Evolutionary conservation across 176 grass and related monocot genomes (phyloP), one percentile per base, ranked within the genome.

Genomic region (Miscanthus lutarioriparius): DNA sequence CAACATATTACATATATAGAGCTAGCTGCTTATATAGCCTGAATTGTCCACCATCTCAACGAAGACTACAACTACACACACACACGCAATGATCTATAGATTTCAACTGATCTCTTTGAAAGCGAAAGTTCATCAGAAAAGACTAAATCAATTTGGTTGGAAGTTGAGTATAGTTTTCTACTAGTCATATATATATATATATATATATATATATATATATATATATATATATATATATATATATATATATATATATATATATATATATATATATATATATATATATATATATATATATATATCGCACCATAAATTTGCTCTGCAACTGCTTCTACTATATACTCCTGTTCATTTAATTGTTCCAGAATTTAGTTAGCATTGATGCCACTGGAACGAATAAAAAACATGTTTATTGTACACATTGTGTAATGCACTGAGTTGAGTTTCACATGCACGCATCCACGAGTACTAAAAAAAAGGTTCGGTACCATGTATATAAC

Each of bases 391-490:
- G 15, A 40, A 49, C 6, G 20, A 22, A 78, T 30, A 1, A 84
- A 69, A 41, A 77, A 56, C 83, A 77, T 77, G 63, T 77, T 77
- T 68, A n/a, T n/a, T n/a, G 17, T 36, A 17, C 9, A n/a, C 19
- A 41, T 2, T 10, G 1, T 47, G 23, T 3, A 5, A 40, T 10
- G 45, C 33, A 41, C 45, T 10, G 66, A 68, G 22, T 69, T 32
- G 45, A 77, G n/a, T 68, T 84, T 84, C 73, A 41, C 73, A 82
- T 71, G 80, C 65, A 54, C 68, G 45, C 64, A 15, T 51, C 28
- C 77, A 67, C 40, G 17, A 65, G 15, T 35, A 79, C 14, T 23
- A 49, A 7, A 36, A 80, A 80, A 36, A 67, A n/a, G 48, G 30
- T 38, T 25, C 32, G 64, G 44, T 69, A 81, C 79, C 30, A 69